Base-by-base conservation (phyloP, 1,284 basidiomycete genomes). In the Sanghuangporus sanghuang region DNA sequence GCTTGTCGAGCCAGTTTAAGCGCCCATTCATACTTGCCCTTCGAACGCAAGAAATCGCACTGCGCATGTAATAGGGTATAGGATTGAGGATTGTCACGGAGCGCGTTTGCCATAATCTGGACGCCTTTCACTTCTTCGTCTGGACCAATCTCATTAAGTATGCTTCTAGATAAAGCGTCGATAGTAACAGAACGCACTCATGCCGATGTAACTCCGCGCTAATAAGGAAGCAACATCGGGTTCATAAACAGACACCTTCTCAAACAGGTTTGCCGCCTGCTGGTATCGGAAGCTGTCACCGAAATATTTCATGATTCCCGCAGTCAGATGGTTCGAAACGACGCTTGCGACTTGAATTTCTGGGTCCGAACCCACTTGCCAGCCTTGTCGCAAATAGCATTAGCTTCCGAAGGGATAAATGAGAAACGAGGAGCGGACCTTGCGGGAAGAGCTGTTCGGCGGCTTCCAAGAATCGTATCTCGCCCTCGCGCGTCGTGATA, bases 61-160 rank as follows among this genome's bases (percentile, higher is more conserved):
- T 99, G 96, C 1, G 89, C 89, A 71, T 98, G 96, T 8, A 99
- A 84, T 12, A 98, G 84, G 9, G 95, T 94, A 71, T 98, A 99
- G 0, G 93, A 95, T 71, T 95, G 92, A 0, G 95, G 94, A 6
- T 89, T 93, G 66, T 89, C 83, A 68, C 87, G 86, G 72, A 99
- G 87, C 1, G 95, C 93, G 1, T 82, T 76, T 46, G 93, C 84
- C 81, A 99, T 94, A 67, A 98, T 93, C 71, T 97, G 95, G 1
- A 98, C 92, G 3, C 95, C 96, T 76, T 98, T 98, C 68, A 98
- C 94, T 79, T 99, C 96, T 73, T 98, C 95, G 73, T 97, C 95
- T 97, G 71, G 6, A 18, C 57, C 61, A 53, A 21, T 38, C 66
- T 0, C 56, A 55, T 14, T 38, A 18, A 23, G 49, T 38, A 62